These are phyloP conservation scores for Citrus sp. DNA, from an alignment of 345 rosid species.

Conservation along the genomic window DNA sequence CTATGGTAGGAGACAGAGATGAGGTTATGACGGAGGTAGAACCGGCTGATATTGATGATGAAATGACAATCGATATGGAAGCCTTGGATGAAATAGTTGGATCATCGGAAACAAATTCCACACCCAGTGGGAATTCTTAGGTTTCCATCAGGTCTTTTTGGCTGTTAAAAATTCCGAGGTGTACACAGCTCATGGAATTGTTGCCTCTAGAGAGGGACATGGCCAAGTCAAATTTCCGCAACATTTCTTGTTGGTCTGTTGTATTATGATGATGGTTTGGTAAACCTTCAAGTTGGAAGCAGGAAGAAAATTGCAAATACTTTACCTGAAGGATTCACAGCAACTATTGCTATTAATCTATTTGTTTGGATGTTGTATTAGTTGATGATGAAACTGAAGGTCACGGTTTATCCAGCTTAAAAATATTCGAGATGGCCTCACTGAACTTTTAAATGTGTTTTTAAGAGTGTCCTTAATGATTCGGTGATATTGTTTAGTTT, in stretches of 20 bases:
- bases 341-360: neutral
- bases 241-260: neutral
- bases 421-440: neutral
- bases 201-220: neutral
- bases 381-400: neutral
- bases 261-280: conserved; percentile 1
- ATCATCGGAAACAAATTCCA: conserved; percentile 48
- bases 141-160: neutral
- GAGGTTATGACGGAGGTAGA: conserved; percentile 74
- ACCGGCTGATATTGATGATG: conserved; percentile 61
- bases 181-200: neutral
- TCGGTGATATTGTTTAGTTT: too few species aligned
- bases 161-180: neutral
- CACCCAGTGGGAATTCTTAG: conserved; percentile 39
- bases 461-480: too few species aligned
- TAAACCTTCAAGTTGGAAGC: neutral
- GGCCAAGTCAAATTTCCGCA: neutral
- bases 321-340: neutral
- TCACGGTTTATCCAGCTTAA: neutral
- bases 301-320: neutral
- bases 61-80: conserved; percentile 68
- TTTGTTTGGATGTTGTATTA: neutral
- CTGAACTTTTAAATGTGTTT: neutral
- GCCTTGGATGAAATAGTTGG: conserved; percentile 49
- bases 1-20: conserved; percentile 56